These are phyloP conservation scores for Trichoderma brevicompactum DNA, from an alignment of 2,329 filamentous ascomycete species.

Conservation along the genomic window DNA sequence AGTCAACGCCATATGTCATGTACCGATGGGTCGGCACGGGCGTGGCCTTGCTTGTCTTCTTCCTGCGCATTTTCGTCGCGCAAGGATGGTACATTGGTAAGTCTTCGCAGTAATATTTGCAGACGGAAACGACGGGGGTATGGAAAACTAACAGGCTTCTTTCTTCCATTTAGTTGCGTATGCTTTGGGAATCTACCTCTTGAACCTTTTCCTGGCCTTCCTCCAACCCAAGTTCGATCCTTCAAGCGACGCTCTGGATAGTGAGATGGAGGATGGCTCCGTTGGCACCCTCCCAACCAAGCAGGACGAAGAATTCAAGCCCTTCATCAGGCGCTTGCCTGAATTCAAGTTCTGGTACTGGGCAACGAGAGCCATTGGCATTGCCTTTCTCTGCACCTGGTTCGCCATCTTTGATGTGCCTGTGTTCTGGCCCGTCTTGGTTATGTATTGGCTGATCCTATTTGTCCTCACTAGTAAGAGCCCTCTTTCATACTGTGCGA, in stretches of 20 bases:
- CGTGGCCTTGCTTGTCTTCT: slow-evolving; percentile 77
- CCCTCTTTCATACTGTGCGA: too few relatives aligned
- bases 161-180: slow-evolving; percentile 73
- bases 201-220: slow-evolving; percentile 99
- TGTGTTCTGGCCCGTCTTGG: slow-evolving; percentile 97
- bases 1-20: slow-evolving; percentile 83
- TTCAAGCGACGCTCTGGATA: slow-evolving; percentile 86
- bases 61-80: slow-evolving; percentile 83
- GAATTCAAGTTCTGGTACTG: slow-evolving; percentile 99
- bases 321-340: slow-evolving; percentile 92
- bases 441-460: slow-evolving; percentile 98
- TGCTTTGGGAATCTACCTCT: slow-evolving; percentile 95
- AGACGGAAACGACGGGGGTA: neutral
- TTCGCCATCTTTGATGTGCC: slow-evolving; percentile 94
- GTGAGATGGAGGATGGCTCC: slow-evolving; percentile 93
- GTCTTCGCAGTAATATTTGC: slow-evolving; percentile 32
- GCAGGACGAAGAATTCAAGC: slow-evolving; percentile 95
- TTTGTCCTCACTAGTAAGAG: slow-evolving; percentile 91
- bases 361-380: slow-evolving; percentile 81
- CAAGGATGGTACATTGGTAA: slow-evolving; percentile 99
- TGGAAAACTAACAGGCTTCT: neutral
- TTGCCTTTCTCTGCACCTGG: slow-evolving; percentile 88
- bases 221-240: slow-evolving; percentile 98
- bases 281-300: slow-evolving; percentile 85
- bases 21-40: slow-evolving; percentile 93